These are phyloP conservation scores for Backusella morwellensis DNA, from an alignment of 192 early-diverging fungal genomes.

Conservation along the genomic window DNA sequence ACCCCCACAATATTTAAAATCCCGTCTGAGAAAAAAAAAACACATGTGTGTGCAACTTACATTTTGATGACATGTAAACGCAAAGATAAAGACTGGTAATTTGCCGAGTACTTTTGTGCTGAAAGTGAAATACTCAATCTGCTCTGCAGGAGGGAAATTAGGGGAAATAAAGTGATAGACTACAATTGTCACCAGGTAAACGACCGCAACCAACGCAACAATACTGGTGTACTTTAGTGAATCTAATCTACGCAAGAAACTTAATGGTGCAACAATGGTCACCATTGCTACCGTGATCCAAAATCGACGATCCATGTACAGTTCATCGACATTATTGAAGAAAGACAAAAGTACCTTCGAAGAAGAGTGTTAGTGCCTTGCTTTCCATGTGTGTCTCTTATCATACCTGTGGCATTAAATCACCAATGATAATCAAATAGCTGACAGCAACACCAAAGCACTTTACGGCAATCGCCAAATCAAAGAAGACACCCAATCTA, in stretches of 20 bases:
- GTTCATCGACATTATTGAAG: neutral
- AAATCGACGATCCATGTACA: slow-evolving; percentile 65
- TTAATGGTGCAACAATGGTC: slow-evolving; percentile 64
- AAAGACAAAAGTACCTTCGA: slow-evolving; percentile 23
- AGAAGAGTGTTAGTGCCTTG: slow-evolving; percentile 1
- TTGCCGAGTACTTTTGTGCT: slow-evolving; percentile 65
- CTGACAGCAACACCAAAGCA: slow-evolving; percentile 97
- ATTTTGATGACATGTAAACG: slow-evolving; percentile 99
- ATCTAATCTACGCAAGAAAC: slow-evolving; percentile 82
- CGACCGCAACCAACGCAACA: slow-evolving; percentile 80
- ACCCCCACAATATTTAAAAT: slow-evolving; percentile 2
- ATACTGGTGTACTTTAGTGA: slow-evolving; percentile 88
- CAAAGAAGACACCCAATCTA: slow-evolving; percentile 82
- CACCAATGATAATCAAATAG: slow-evolving; percentile 94
- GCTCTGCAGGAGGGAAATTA: slow-evolving; percentile 50
- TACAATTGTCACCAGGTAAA: slow-evolving; percentile 87
- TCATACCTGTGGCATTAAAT: slow-evolving; percentile 79
- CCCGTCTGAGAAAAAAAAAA: neutral
- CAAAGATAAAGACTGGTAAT: slow-evolving; percentile 97
- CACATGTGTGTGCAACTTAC: slow-evolving; percentile 41
- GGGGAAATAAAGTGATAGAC: slow-evolving; percentile 69
- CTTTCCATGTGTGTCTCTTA: neutral
- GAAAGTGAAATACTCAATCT: slow-evolving; percentile 58
- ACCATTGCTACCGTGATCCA: slow-evolving; percentile 86
- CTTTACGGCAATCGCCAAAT: slow-evolving; percentile 96